Evolutionary conservation across 2,329 filamentous ascomycete genomes (phyloP).

Genomic region (Pyricularia pennisetigena): DNA sequence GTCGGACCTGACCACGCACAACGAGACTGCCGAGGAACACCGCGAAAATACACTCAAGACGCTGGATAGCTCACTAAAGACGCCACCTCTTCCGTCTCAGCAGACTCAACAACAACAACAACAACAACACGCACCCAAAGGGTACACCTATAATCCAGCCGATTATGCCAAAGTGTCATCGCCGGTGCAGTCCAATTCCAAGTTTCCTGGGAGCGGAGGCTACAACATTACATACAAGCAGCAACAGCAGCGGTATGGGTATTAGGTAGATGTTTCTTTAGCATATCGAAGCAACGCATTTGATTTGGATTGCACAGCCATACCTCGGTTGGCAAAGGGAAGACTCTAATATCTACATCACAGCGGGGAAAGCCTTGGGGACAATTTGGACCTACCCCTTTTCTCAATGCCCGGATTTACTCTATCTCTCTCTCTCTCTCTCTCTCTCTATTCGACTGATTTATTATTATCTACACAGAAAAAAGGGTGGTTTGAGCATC

Average conservation of each 20-base stretch:
- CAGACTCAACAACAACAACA: slow-evolving; percentile 9
- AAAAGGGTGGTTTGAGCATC: background rate
- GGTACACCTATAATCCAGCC: slow-evolving; percentile 27
- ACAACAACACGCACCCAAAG: background rate
- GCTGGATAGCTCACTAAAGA: slow-evolving; percentile 11
- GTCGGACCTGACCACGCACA: slow-evolving; percentile 34
- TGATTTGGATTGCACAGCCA: background rate
- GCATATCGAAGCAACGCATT: background rate
- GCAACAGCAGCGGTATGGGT: slow-evolving; percentile 4
- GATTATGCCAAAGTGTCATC: slow-evolving; percentile 21
- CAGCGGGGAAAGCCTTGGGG: too few species aligned
- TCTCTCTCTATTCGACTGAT: background rate
- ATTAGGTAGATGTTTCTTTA: background rate
- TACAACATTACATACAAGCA: background rate
- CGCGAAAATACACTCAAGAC: slow-evolving; percentile 16
- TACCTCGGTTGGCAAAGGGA: background rate
- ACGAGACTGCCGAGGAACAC: slow-evolving; percentile 36
- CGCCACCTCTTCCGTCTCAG: slow-evolving; percentile 3
- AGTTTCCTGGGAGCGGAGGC: background rate
- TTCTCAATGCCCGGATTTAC: background rate
- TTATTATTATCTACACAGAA: background rate
- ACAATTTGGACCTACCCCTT: background rate
- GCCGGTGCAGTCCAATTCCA: background rate
- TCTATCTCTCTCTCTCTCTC: too few species aligned
- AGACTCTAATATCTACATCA: background rate